Conservation (phyloP, 768 basidiomycete species). For the Termitomyces sp. region DNA sequence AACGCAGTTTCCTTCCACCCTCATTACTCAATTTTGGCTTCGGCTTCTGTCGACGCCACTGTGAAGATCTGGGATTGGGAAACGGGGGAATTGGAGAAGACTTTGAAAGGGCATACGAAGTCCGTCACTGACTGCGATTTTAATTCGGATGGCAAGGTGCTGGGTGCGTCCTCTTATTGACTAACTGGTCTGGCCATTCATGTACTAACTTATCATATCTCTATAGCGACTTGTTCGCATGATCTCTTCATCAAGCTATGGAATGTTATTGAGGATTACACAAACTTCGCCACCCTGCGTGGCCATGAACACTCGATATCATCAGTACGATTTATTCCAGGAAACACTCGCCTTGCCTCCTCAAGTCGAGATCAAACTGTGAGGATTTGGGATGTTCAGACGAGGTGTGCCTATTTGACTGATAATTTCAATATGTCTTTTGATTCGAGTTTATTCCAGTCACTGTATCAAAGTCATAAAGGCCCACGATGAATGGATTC, state of each 20-base stretch:
- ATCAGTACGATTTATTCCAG: slow-evolving; percentile 63
- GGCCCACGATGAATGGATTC: slow-evolving; percentile 69
- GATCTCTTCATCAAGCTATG: slow-evolving; percentile 40
- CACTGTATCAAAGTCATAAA: slow-evolving; percentile 61
- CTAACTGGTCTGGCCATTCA: not conserved
- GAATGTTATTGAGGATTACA: slow-evolving; percentile 23
- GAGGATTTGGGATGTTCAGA: slow-evolving; percentile 65
- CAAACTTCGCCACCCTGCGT: slow-evolving; percentile 32
- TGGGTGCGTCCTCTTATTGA: slow-evolving; percentile 39
- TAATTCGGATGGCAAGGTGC: slow-evolving; percentile 59
- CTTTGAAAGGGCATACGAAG: slow-evolving; percentile 72
- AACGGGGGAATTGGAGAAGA: slow-evolving; percentile 70
- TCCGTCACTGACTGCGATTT: slow-evolving; percentile 68
- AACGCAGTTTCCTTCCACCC: slow-evolving; percentile 68
- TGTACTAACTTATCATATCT: not conserved
- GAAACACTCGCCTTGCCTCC: slow-evolving; percentile 60
- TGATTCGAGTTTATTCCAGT: slow-evolving; percentile 24
- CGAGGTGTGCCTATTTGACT: slow-evolving; percentile 40
- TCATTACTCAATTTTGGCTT: slow-evolving; percentile 60
- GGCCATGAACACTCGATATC: slow-evolving; percentile 78
- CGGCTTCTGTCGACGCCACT: slow-evolving; percentile 64
- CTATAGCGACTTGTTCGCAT: slow-evolving; percentile 18
- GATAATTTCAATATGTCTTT: not conserved
- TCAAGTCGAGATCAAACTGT: slow-evolving; percentile 71
- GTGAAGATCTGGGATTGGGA: slow-evolving; percentile 84